phyloP scores from a whole-genome alignment of 805 yeast genomes.

The Alloascoidea africana region DNA sequence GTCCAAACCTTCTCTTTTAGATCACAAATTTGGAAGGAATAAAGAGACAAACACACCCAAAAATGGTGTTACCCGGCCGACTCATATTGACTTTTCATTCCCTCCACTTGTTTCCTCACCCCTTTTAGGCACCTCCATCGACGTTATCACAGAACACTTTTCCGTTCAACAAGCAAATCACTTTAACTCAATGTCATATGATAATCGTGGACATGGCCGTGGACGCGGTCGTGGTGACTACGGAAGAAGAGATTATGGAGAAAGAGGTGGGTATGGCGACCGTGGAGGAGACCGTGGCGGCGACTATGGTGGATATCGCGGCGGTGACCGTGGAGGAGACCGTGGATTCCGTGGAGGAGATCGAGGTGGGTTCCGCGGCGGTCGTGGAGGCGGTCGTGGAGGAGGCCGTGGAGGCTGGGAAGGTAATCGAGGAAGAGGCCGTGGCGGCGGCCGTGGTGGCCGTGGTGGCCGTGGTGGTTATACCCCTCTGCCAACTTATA shows the following conservation, averaged over 20 bases:
- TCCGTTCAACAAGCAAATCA: too few species aligned
- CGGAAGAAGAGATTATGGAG: conserved; percentile 10
- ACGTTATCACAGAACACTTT: too few species aligned
- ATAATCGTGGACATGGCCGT: too few species aligned
- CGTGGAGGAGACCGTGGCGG: conserved; percentile 9
- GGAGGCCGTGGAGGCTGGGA: conserved; percentile 4
- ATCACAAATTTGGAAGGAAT: too few species aligned
- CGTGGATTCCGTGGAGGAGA: conserved; percentile 9
- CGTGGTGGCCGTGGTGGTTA: conserved; percentile 8
- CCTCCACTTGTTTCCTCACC: too few species aligned
- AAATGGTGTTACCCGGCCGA: too few species aligned
- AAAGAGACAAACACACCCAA: too few species aligned
- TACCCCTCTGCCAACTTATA: background rate
- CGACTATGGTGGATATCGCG: conserved; percentile 5
- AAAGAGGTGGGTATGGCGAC: conserved; percentile 8
- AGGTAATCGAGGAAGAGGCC: conserved; percentile 7
- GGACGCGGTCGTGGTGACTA: too few species aligned
- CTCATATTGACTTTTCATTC: too few species aligned
- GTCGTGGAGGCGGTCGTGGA: conserved; percentile 7
- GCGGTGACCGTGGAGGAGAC: conserved; percentile 7
- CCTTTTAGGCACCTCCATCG: too few species aligned
- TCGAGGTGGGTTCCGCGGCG: conserved; percentile 6
- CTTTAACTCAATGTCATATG: too few species aligned
- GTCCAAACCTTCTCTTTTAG: too few species aligned
- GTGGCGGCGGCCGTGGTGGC: conserved; percentile 4